Evolutionary conservation across 352 stramenopile genomes (phyloP), one percentile per base, ranked within the genome.

Genomic region (Globisporangium sylvaticum): DNA sequence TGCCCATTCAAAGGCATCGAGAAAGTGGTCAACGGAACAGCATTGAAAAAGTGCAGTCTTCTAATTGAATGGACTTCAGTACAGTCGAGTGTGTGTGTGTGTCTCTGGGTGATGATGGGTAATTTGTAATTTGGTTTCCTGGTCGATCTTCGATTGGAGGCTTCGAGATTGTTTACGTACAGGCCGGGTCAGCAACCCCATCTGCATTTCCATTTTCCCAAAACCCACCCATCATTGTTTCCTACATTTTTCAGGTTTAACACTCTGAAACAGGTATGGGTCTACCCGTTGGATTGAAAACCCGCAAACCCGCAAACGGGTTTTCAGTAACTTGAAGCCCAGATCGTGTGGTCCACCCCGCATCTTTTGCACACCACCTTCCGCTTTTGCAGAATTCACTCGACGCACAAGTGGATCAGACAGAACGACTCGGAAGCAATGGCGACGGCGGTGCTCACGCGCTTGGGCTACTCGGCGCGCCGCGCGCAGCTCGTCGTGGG

Each of bases 401-500:
- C 39, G 39, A 48, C 39, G 42, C 20, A 59, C 54, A 60, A n/a
- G 18, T 27, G 31, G 24, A 20, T 52, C n/a, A 52, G 32, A 52
- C 15, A 14, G 29, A 64, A 55, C 18, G 18, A 14, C 58, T 22
- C 29, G 20, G 32, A 48, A 64, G 48, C 25, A 27, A 83, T 84
- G 77, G 77, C 77, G 44, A 77, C 73, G 12, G 74, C 74, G 52
- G 71, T 72, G 57, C 55, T 85, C 18, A 62, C 68, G 72, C 74
- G 71, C 60, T 76, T 81, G 50, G 66, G 72, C 18, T 68, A 72
- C 56, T 66, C 68, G 53, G 58, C 48, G 34, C 59, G 65, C 9
- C 58, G 65, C 50, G 46, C 65, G 50, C 65, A 66, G 50, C 59
- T 70, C 31, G 24, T 58, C 29, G 46, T 37, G 24, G 14, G 34